Evolutionary conservation across 2,329 filamentous ascomycete species (phyloP).

Genomic region (Microcera coccophila): DNA sequence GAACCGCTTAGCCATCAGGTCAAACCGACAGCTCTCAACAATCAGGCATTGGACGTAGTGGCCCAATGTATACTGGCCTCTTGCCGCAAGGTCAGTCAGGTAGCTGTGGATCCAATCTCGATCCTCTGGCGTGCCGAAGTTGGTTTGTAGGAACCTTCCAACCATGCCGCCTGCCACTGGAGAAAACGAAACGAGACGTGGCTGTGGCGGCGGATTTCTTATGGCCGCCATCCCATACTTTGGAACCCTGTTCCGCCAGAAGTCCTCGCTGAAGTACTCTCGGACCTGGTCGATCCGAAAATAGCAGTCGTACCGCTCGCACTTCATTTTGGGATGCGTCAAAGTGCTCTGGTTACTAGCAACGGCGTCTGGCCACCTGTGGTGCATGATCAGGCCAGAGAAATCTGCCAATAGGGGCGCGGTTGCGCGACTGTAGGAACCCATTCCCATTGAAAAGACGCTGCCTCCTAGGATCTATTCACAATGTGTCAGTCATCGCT

Average conservation of each 20-base stretch:
- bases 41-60: constrained; percentile 19
- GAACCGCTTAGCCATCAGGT: constrained; percentile 14
- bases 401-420: constrained; percentile 15
- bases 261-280: constrained; percentile 22
- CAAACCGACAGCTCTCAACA: constrained; percentile 14
- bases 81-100: not conserved
- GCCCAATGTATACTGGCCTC: constrained; percentile 7
- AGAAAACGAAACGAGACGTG: constrained; percentile 17
- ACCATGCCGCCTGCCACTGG: constrained; percentile 2
- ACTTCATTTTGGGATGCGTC: constrained; percentile 1
- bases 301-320: constrained; percentile 9
- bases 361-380: constrained; percentile 1
- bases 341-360: constrained; percentile 1
- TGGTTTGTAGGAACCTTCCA: not conserved
- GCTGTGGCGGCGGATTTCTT: constrained; percentile 11
- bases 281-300: constrained; percentile 11
- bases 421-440: not conserved
- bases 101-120: constrained; percentile 6
- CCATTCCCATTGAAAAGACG: constrained; percentile 14
- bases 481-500: not conserved
- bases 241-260: constrained; percentile 23
- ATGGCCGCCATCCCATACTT: constrained; percentile 25
- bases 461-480: constrained; percentile 21
- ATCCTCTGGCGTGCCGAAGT: constrained; percentile 3
- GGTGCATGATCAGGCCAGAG: constrained; percentile 8